Conservation (phyloP, 169 alveolate species). For the Toxoplasma gondii region DNA sequence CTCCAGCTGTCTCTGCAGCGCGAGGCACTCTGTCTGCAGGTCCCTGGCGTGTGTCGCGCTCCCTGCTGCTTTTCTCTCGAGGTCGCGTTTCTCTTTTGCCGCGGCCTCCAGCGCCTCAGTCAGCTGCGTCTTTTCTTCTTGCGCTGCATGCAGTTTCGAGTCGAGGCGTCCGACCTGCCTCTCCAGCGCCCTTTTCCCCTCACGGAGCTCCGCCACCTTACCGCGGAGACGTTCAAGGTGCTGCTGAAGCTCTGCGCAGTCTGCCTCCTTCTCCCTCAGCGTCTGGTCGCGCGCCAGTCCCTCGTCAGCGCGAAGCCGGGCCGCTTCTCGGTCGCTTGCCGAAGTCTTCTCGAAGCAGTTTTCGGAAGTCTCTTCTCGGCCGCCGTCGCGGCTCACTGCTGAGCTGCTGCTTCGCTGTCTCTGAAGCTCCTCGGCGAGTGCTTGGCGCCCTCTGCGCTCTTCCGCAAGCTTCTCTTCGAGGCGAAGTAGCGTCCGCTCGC, state of each 20-base stretch:
- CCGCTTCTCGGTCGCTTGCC: background rate
- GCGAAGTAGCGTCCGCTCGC: background rate
- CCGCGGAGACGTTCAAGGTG: background rate
- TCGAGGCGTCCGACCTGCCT: background rate
- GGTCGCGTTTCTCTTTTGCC: background rate
- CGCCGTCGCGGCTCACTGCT: background rate
- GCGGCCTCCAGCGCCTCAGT: background rate
- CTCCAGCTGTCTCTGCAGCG: background rate
- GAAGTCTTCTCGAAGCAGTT: background rate
- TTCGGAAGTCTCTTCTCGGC: background rate
- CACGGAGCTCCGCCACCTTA: background rate
- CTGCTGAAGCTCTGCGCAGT: background rate
- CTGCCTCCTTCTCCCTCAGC: background rate
- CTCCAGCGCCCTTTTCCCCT: background rate
- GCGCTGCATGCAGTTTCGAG: background rate
- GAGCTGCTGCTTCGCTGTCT: background rate
- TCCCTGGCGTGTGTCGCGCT: background rate
- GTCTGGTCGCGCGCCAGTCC: background rate
- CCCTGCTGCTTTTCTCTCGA: background rate
- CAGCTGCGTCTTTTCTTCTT: background rate
- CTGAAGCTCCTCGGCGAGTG: background rate
- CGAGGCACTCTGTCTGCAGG: background rate
- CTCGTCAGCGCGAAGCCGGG: background rate
- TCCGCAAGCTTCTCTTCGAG: background rate
- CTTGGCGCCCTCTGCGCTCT: background rate